Conservation (phyloP, 1,139 yeast species). For the Yamadazyma dushanensis region DNA sequence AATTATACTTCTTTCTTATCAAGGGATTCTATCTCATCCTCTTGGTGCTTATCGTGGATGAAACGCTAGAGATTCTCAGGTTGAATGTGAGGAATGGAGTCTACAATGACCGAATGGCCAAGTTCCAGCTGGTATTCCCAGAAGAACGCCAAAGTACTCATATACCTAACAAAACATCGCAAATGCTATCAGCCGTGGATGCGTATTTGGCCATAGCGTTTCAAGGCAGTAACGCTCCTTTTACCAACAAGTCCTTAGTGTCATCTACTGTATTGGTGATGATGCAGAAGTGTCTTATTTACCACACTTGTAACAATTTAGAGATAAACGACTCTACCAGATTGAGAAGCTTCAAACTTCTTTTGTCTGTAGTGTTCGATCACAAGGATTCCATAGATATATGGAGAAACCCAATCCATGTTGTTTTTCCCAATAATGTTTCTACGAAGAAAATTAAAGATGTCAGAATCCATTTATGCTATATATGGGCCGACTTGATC, state of each 20-base stretch:
- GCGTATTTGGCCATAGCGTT: constrained; percentile 12
- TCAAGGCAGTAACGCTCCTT: constrained; percentile 3
- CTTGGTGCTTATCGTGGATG: constrained; percentile 35
- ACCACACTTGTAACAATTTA: constrained; percentile 9
- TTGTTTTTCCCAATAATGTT: constrained; percentile 20
- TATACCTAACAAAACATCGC: constrained; percentile 19
- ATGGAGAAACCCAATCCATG: constrained; percentile 40
- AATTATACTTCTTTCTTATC: constrained; percentile 6
- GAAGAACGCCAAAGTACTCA: constrained; percentile 21
- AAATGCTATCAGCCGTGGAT: constrained; percentile 18
- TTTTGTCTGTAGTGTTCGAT: constrained; percentile 19
- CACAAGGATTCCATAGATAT: constrained; percentile 24
- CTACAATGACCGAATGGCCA: constrained; percentile 13
- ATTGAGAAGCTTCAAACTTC: constrained; percentile 13
- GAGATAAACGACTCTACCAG: constrained; percentile 5
- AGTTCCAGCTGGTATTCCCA: constrained; percentile 28
- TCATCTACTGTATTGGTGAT: constrained; percentile 24
- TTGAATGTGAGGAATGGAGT: constrained; percentile 14
- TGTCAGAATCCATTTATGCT: constrained; percentile 33
- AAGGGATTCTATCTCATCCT: constrained; percentile 33
- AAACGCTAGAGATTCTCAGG: constrained; percentile 27
- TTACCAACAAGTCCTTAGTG: constrained; percentile 21
- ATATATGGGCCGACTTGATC: constrained; percentile 38
- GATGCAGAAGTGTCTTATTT: constrained; percentile 23
- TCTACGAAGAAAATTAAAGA: constrained; percentile 22